Percentiles rank a stretch among this genome's conserved stretches.
Evolutionary conservation across 2,329 filamentous ascomycete genomes (phyloP).

Genomic region (Penicillium palitans): DNA sequence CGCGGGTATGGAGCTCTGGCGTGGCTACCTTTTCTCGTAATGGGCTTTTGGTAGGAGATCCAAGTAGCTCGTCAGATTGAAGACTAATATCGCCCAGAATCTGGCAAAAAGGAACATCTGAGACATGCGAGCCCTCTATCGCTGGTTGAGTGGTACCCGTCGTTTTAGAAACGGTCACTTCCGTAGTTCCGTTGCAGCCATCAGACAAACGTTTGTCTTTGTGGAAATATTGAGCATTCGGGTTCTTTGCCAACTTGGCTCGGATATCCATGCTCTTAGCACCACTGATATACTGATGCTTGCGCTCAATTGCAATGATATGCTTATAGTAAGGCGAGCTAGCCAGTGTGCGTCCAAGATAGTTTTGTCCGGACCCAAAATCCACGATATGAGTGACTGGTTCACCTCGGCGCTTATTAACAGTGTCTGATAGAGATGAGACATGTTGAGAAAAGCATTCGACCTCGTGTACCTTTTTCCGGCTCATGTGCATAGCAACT

Average conservation of each 20-base stretch:
- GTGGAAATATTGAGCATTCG: conserved; percentile 69
- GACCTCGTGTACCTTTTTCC: conserved; percentile 97
- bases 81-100: conserved; percentile 39
- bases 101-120: conserved; percentile 30
- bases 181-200: conserved; percentile 14
- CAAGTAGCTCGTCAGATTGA: conserved; percentile 29
- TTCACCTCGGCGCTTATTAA: conserved; percentile 49
- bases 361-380: conserved; percentile 96
- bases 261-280: conserved; percentile 79
- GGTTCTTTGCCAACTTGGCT: conserved; percentile 72
- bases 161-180: conserved; percentile 10
- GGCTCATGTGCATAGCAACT: conserved; percentile 89
- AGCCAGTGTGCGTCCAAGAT: conserved; percentile 83
- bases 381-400: conserved; percentile 84
- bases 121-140: conserved; percentile 4
- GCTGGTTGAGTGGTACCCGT: conserved; percentile 2
- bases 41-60: neutral
- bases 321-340: conserved; percentile 81
- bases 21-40: conserved; percentile 12
- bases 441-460: conserved; percentile 83
- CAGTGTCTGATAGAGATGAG: conserved; percentile 61
- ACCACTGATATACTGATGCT: conserved; percentile 79
- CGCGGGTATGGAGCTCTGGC: conserved; percentile 23
- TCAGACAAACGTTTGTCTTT: conserved; percentile 68
- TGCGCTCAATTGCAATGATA: conserved; percentile 87